Evolutionary conservation across 2,329 filamentous ascomycete species (phyloP).

Genomic region (Malbranchea zuffiana): DNA sequence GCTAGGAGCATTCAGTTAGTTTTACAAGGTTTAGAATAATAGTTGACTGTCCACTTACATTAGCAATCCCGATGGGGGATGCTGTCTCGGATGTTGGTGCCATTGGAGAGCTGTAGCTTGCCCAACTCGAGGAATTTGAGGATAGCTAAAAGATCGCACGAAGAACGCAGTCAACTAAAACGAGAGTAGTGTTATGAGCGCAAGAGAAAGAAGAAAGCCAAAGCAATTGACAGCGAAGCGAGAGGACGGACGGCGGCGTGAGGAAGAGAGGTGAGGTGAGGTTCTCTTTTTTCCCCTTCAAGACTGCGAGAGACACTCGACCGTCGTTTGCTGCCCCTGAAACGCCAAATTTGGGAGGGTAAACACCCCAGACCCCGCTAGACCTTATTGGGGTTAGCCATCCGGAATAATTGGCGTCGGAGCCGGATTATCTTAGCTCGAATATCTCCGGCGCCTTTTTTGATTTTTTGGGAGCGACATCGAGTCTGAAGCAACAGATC

Average conservation of each 20-base stretch:
- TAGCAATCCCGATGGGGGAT: slow-evolving; percentile 63
- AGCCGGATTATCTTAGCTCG: slow-evolving; percentile 18
- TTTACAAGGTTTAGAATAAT: neutral
- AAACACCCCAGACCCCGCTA: slow-evolving; percentile 24
- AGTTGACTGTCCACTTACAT: slow-evolving; percentile 41
- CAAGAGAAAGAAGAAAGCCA: slow-evolving; percentile 3
- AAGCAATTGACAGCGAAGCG: slow-evolving; percentile 1
- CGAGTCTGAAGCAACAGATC: slow-evolving; percentile 1
- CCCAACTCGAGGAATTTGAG: slow-evolving; percentile 15
- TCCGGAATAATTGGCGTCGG: slow-evolving; percentile 11
- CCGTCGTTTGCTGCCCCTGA: slow-evolving; percentile 24
- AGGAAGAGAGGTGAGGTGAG: no score
- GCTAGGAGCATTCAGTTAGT: slow-evolving; percentile 37
- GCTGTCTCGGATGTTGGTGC: slow-evolving; percentile 47
- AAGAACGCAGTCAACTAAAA: slow-evolving; percentile 4
- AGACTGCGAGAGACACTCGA: no score
- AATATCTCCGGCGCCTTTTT: slow-evolving; percentile 11
- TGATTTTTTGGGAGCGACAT: slow-evolving; percentile 8
- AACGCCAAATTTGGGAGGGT: slow-evolving; percentile 20
- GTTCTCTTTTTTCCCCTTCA: no score
- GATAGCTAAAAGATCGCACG: slow-evolving; percentile 5
- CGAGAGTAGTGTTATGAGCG: neutral
- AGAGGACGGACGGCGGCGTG: neutral
- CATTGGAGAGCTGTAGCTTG: slow-evolving; percentile 32
- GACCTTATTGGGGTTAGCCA: slow-evolving; percentile 18